Evolutionary conservation across 1,284 basidiomycete species (phyloP).

Genomic region (Papiliotrema flavescens): DNA sequence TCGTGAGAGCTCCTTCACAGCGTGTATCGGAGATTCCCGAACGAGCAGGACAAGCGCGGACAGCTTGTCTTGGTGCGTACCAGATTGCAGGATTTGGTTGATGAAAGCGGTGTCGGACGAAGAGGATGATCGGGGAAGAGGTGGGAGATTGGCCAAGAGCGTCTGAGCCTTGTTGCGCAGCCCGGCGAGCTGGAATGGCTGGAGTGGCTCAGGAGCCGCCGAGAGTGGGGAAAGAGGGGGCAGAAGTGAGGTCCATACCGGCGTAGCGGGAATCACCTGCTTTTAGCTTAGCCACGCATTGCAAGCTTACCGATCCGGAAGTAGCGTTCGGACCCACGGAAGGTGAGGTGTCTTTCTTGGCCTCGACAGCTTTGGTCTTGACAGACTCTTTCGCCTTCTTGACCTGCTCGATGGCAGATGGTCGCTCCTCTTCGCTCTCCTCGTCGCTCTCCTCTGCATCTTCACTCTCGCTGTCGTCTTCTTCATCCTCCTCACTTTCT

Average conservation of each 20-base stretch:
- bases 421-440: slow-evolving; percentile 29
- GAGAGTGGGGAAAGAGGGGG: slow-evolving; percentile 28
- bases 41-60: slow-evolving; percentile 88
- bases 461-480: slow-evolving; percentile 32
- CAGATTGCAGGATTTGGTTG: slow-evolving; percentile 74
- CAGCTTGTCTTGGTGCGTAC: slow-evolving; percentile 89
- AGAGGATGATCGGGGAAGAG: slow-evolving; percentile 35
- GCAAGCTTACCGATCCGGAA: slow-evolving; percentile 27
- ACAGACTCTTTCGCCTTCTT: not conserved
- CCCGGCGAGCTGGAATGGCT: slow-evolving; percentile 24
- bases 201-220: slow-evolving; percentile 18
- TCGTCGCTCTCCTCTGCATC: slow-evolving; percentile 41
- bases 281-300: not conserved
- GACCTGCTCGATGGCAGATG: slow-evolving; percentile 10
- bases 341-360: slow-evolving; percentile 2
- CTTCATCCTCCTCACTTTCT: slow-evolving; percentile 37
- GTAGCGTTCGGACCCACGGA: slow-evolving; percentile 18
- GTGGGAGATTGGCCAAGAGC: slow-evolving; percentile 33
- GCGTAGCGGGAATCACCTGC: slow-evolving; percentile 31
- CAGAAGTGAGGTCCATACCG: slow-evolving; percentile 31
- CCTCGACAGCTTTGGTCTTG: not conserved
- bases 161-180: slow-evolving; percentile 28
- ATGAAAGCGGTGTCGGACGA: slow-evolving; percentile 76
- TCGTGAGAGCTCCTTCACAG: slow-evolving; percentile 72
- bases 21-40: slow-evolving; percentile 87